Evolutionary conservation across 2,329 filamentous ascomycete genomes (phyloP).

Genomic region (Teratosphaeria nubilosa): DNA sequence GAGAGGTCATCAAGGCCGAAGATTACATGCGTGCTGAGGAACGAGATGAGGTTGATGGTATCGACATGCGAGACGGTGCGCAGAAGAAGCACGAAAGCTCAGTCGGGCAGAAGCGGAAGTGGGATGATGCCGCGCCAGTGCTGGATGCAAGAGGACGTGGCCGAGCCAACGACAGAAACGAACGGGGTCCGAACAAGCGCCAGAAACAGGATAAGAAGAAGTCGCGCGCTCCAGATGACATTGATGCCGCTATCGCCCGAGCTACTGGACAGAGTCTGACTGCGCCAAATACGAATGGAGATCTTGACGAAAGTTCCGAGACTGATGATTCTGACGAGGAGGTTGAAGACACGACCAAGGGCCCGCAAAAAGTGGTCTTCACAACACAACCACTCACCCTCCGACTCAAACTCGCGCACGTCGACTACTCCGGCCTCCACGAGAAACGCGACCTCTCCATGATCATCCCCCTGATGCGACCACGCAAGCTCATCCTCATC

Average conservation of each 20-base stretch:
- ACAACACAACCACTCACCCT: constrained; percentile 54
- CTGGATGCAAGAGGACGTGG: background rate
- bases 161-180: constrained; percentile 6
- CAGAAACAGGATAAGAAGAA: constrained; percentile 40
- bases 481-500: constrained; percentile 87
- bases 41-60: constrained; percentile 62
- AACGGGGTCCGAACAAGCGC: constrained; percentile 44
- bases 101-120: constrained; percentile 87
- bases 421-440: constrained; percentile 87
- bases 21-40: constrained; percentile 92
- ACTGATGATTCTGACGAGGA: constrained; percentile 44
- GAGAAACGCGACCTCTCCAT: constrained; percentile 91
- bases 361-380: constrained; percentile 67
- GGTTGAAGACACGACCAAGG: constrained; percentile 39
- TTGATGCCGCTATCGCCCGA: constrained; percentile 24
- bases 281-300: constrained; percentile 8
- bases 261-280: constrained; percentile 16
- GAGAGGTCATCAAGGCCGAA: constrained; percentile 84
- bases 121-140: constrained; percentile 57
- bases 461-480: constrained; percentile 86
- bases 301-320: constrained; percentile 23
- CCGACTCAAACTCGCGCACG: constrained; percentile 68
- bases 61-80: constrained; percentile 47
- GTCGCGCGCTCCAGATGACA: constrained; percentile 24
- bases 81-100: constrained; percentile 30